A percentile compares a stretch with the other conserved stretches of the same genome.
These are phyloP conservation scores for Vitis hybrid DNA, from an alignment of 177 flowering plant genomes.

Conservation along the genomic window DNA sequence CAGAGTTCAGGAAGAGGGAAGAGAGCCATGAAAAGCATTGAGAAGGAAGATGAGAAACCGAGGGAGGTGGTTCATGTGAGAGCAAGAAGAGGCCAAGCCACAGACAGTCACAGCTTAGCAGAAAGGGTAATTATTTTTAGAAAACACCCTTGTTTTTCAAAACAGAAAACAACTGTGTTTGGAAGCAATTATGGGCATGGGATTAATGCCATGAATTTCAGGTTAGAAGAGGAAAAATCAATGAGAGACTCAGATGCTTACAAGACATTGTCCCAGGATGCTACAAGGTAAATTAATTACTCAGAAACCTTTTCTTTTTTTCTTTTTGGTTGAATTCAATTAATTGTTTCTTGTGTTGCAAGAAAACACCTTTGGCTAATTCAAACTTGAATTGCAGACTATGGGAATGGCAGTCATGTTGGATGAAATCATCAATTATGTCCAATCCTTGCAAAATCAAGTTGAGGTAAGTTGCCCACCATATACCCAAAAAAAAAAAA, in stretches of 20 bases:
- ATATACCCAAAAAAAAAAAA: not conserved
- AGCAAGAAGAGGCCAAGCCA: conserved; percentile 74
- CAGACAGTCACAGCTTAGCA: conserved; percentile 76
- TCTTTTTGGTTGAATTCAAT: not conserved
- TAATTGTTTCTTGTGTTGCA: too few relatives aligned
- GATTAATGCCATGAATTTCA: conserved; percentile 19
- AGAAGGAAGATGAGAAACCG: conserved; percentile 33
- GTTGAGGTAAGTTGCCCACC: conserved; percentile 48
- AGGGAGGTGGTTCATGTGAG: conserved; percentile 64
- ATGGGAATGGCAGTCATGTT: conserved; percentile 78
- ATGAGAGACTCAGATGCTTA: conserved; percentile 57
- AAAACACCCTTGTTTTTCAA: not conserved
- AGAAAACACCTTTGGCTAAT: not conserved
- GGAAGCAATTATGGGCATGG: not conserved
- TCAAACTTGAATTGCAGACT: conserved; percentile 28
- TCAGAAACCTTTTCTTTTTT: not conserved
- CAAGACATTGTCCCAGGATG: conserved; percentile 71
- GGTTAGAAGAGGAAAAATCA: conserved; percentile 74
- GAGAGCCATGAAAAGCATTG: conserved; percentile 24
- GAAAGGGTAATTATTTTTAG: conserved; percentile 47
- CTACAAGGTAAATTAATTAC: conserved; percentile 41
- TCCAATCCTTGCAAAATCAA: conserved; percentile 64
- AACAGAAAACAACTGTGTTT: not conserved
- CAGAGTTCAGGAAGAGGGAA: conserved; percentile 41
- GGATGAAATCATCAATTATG: conserved; percentile 72